These are phyloP conservation scores for Pyricularia grisea DNA, from an alignment of 2,329 filamentous ascomycete genomes.

Conservation along the genomic window DNA sequence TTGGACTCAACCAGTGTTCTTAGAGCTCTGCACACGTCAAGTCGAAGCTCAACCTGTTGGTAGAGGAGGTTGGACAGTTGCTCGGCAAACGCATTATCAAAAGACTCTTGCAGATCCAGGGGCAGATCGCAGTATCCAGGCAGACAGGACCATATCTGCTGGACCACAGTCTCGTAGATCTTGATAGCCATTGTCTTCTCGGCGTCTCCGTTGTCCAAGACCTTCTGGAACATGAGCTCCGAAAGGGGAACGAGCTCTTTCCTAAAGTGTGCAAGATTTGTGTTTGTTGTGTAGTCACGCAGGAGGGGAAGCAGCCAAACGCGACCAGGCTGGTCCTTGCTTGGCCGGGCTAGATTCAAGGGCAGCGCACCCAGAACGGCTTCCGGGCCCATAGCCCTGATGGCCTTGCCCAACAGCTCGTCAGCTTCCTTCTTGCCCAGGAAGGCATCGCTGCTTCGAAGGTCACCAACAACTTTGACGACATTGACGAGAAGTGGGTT, in stretches of 20 bases:
- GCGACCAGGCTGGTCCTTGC: constrained; percentile 68
- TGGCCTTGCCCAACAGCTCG: constrained; percentile 76
- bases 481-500: constrained; percentile 69
- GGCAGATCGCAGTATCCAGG: constrained; percentile 94
- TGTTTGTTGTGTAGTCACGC: constrained; percentile 83
- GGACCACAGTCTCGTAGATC: constrained; percentile 92
- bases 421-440: constrained; percentile 92
- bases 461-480: constrained; percentile 71
- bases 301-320: constrained; percentile 93
- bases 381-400: constrained; percentile 83
- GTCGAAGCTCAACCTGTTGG: constrained; percentile 76
- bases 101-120: constrained; percentile 63
- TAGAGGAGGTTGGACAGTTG: constrained; percentile 87
- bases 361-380: constrained; percentile 75
- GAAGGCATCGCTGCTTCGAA: constrained; percentile 82
- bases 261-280: constrained; percentile 76
- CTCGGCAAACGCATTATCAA: constrained; percentile 85
- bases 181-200: constrained; percentile 96
- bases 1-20: constrained; percentile 89
- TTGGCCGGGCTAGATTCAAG: constrained; percentile 72
- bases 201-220: constrained; percentile 69
- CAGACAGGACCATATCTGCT: constrained; percentile 89
- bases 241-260: constrained; percentile 81
- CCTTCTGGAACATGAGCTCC: constrained; percentile 78
- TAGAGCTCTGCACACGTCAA: constrained; percentile 78